Conservation (phyloP, 2,329 filamentous ascomycete genomes). For the Penicillium carneum region DNA sequence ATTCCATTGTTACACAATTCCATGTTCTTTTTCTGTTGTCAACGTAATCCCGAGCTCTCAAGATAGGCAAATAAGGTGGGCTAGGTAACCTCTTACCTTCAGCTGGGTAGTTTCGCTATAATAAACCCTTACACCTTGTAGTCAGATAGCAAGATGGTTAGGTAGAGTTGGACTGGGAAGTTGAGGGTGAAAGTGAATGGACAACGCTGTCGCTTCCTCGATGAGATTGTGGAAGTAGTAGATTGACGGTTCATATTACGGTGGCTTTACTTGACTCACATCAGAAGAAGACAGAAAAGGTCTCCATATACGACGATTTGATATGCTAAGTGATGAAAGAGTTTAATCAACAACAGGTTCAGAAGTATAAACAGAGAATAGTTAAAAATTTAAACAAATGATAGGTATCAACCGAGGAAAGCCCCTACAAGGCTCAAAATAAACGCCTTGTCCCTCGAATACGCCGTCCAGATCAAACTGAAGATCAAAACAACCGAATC, state of each 20-base stretch:
- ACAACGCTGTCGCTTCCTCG: not conserved
- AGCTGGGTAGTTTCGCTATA: too few species aligned
- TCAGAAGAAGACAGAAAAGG: not conserved
- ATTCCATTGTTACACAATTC: conserved; percentile 14
- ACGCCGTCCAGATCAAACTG: not conserved
- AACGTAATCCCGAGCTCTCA: not conserved
- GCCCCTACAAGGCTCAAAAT: not conserved
- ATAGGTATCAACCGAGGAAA: conserved; percentile 19
- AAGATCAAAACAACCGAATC: not conserved
- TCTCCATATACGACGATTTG: not conserved
- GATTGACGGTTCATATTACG: not conserved
- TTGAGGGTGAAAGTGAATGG: not conserved
- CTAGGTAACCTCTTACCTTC: too few species aligned
- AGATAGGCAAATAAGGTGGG: not conserved
- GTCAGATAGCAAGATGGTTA: not conserved
- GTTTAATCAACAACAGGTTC: not conserved
- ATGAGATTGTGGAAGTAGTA: not conserved
- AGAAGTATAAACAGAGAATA: not conserved
- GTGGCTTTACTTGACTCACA: not conserved
- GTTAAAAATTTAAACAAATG: conserved; percentile 5
- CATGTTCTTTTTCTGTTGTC: not conserved
- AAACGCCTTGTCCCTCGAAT: conserved; percentile 9
- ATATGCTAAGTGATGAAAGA: not conserved
- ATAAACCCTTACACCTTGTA: not conserved
- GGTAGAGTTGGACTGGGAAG: too few species aligned